Evolutionary conservation across 192 early-diverging fungal species (phyloP).

Genomic region (Podila clonocystis): DNA sequence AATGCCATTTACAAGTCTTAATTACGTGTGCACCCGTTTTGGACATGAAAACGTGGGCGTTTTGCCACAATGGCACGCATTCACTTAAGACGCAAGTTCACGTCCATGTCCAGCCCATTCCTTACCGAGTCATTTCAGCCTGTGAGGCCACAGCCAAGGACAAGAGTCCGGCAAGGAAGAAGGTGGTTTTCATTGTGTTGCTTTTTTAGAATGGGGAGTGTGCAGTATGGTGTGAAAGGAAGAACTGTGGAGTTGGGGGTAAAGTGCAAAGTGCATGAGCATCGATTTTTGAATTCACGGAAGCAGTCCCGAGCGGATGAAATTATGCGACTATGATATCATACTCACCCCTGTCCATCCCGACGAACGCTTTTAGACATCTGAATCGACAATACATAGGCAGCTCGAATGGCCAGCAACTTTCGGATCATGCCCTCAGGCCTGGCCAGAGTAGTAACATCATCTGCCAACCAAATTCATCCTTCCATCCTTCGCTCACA

Average conservation of each 20-base stretch:
- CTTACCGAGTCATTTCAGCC: conserved; percentile 42
- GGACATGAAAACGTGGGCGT: too few species aligned
- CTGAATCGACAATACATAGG: background rate
- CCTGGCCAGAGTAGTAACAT: background rate
- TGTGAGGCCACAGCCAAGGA: conserved; percentile 38
- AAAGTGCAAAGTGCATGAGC: background rate
- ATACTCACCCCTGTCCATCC: too few species aligned
- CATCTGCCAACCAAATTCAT: background rate
- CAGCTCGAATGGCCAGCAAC: conserved; percentile 3
- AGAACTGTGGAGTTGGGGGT: too few species aligned
- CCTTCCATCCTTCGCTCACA: background rate
- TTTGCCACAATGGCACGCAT: too few species aligned
- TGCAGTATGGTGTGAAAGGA: background rate
- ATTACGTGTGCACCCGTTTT: background rate
- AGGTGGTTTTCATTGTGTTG: conserved; percentile 28
- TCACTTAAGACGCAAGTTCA: background rate
- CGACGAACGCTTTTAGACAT: too few species aligned
- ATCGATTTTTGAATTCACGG: background rate
- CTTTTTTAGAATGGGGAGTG: background rate
- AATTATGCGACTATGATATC: too few species aligned
- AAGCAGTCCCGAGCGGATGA: too few species aligned
- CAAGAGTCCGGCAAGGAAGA: conserved; percentile 41
- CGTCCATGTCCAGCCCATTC: background rate
- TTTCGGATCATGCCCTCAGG: background rate
- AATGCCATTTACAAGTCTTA: background rate